Base-by-base conservation (phyloP, 2,329 filamentous ascomycete species). In the Cercospora beticola region DNA sequence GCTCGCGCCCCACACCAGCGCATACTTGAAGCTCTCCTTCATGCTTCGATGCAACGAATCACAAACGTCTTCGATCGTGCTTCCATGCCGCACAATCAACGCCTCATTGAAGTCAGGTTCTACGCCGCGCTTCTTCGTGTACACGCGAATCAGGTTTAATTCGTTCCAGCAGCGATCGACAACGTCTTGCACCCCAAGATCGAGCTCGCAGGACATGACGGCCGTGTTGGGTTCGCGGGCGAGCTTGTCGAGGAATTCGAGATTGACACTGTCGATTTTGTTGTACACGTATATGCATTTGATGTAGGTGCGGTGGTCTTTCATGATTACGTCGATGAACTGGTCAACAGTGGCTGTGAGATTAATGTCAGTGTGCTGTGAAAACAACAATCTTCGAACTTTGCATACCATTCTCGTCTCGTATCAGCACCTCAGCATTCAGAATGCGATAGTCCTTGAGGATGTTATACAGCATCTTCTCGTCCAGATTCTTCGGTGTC, bases 241-340 rank as follows among this genome's bases (percentile, higher is more conserved):
- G 23, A 99, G 86, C 78, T 91, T 89, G 84, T 99, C 92, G 59
- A 99, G 87, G 81, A 96, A 97, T 79, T 97, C 93, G 73, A 99
- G 87, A 52, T 91, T 94, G 69, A 99, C 92, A 79, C 89, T 90
- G 83, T 99, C 95, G 82, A 99, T 97, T 83, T 99, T 99, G 90
- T 99, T 99, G 89, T 99, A 99, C 33, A 98, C 94, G 82, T 99
- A 99, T 33, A 99, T 86, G 78, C 89, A 91, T 78, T 88, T 87
- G 84, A 99, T 97, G 85, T 99, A 99, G 81, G 97, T 99, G 78
- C 95, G 86, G 84, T 99, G 95, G 78, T 97, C 93, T 81, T 95
- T 97, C 94, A 98, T 98, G 82, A 99, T 97, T 70, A 97, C 93
- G 80, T 99, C 95, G 83, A 99, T 99, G 80, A 99, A 92, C 81